Percentiles rank a stretch among this genome's conserved stretches.
phyloP scores from a whole-genome alignment of 2,329 filamentous ascomycete species.

The Thermoascus crustaceus region DNA sequence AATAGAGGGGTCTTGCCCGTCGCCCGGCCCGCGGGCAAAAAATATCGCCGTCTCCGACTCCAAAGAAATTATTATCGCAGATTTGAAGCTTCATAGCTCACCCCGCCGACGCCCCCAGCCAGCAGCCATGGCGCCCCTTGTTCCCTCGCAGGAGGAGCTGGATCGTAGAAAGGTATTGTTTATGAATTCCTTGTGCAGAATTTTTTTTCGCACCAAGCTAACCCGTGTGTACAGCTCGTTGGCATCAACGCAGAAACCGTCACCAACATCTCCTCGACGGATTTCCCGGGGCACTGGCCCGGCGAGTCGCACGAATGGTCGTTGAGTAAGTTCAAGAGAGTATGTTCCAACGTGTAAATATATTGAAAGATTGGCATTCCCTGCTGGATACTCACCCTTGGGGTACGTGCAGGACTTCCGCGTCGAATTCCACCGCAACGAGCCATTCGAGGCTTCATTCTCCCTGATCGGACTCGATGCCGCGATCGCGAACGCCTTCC shows the following conservation, averaged over 20 bases:
- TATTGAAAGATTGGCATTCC: neutral
- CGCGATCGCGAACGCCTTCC: conserved; percentile 91
- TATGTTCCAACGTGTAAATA: conserved; percentile 20
- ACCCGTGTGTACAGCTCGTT: conserved; percentile 58
- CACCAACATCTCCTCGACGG: conserved; percentile 77
- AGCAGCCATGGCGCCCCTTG: conserved; percentile 34
- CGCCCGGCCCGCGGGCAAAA: conserved; percentile 21
- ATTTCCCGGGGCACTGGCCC: conserved; percentile 85
- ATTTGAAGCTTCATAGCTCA: conserved; percentile 19
- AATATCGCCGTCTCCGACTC: conserved; percentile 18
- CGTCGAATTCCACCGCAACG: conserved; percentile 78
- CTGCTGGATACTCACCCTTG: neutral
- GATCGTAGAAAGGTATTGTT: conserved; percentile 33
- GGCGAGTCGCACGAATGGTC: conserved; percentile 81
- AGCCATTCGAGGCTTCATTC: conserved; percentile 70
- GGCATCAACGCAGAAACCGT: conserved; percentile 85
- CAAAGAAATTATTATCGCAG: conserved; percentile 30
- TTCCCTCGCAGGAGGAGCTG: conserved; percentile 36
- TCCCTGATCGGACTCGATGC: conserved; percentile 88
- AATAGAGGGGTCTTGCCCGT: conserved; percentile 16
- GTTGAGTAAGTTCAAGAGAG: conserved; percentile 59
- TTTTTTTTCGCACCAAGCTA: neutral
- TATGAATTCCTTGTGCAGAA: neutral
- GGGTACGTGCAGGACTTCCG: conserved; percentile 47
- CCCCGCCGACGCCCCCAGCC: conserved; percentile 10